Evolutionary conservation across 139 green algal species (phyloP), one percentile per base, ranked within the genome.

Genomic region (Chlorokybus atmophyticus): DNA sequence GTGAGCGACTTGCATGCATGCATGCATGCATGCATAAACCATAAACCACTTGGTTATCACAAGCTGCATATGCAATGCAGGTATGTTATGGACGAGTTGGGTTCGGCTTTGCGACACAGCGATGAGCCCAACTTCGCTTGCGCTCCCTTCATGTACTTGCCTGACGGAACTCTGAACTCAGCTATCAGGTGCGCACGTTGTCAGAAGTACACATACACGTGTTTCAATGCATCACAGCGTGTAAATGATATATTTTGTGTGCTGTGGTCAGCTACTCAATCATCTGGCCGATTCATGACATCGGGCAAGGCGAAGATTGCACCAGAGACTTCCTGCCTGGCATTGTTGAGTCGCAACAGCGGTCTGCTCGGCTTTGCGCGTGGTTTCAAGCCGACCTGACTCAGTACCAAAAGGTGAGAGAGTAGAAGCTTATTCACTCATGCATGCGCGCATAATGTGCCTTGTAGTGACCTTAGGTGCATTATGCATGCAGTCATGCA

Each of bases 31-130:
- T n/a, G n/a, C n/a, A n/a, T n/a, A n/a, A n/a, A n/a, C n/a, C n/a
- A n/a, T n/a, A n/a, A n/a, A n/a, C n/a, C n/a, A n/a, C n/a, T n/a
- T n/a, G n/a, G n/a, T n/a, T n/a, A n/a, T n/a, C n/a, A n/a, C n/a
- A n/a, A n/a, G n/a, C n/a, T n/a, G n/a, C n/a, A n/a, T n/a, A n/a
- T n/a, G n/a, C n/a, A n/a, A n/a, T n/a, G 14, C 14, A 60, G 58
- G 58, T 66, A 66, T 26, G 32, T 66, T 14, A 66, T 66, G 44
- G 58, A 66, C 50, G 58, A 66, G 50, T 53, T 66, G 6, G 58
- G 58, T 8, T 42, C 21, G 10, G 49, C 58, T 28, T 32, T 66
- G 7, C 29, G 58, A 2, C 58, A 66, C 50, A 66, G 58, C 48
- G 58, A 66, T 48, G 6, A 8, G 4, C 58, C 58, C 19, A 62